A percentile compares a stretch with the other conserved stretches of the same genome.
These are phyloP conservation scores for Platanus orientalis DNA, from an alignment of 164 flowering plant genomes.

Conservation along the genomic window DNA sequence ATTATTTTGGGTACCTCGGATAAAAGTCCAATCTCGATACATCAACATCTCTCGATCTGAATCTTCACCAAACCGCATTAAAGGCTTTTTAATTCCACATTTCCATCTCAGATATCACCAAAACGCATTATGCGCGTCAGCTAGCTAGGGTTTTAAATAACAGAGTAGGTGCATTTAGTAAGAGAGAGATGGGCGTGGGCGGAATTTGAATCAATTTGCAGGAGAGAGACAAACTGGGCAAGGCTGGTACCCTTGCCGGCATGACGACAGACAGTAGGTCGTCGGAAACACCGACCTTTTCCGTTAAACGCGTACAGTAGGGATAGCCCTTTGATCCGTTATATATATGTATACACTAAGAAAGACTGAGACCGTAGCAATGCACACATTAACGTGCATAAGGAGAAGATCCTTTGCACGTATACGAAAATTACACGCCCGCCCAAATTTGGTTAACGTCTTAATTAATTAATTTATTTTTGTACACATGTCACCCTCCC, in stretches of 20 bases:
- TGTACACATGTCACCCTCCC: too few relatives aligned
- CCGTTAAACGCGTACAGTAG: not conserved
- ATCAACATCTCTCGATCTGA: slow-evolving; percentile 18
- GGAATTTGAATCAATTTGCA: not conserved
- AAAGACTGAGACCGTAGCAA: too few relatives aligned
- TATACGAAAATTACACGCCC: too few relatives aligned
- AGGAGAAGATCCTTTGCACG: too few relatives aligned
- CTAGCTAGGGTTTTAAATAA: not conserved
- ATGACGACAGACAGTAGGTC: not conserved
- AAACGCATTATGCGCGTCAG: too few relatives aligned
- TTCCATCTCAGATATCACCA: not conserved
- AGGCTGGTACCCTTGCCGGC: not conserved
- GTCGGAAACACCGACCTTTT: not conserved
- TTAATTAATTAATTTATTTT: too few relatives aligned
- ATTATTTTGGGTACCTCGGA: slow-evolving; percentile 17
- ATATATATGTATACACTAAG: too few relatives aligned
- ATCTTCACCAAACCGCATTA: slow-evolving; percentile 21
- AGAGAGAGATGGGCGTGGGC: not conserved
- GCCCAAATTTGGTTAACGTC: too few relatives aligned
- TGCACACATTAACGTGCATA: too few relatives aligned
- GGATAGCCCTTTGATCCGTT: too few relatives aligned
- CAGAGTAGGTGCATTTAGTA: not conserved
- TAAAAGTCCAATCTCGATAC: slow-evolving; percentile 13
- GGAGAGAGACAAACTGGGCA: not conserved
- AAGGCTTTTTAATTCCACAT: slow-evolving; percentile 6